Base-by-base conservation (phyloP, 2,329 filamentous ascomycete species). In the Sporothrix euskadiensis region DNA sequence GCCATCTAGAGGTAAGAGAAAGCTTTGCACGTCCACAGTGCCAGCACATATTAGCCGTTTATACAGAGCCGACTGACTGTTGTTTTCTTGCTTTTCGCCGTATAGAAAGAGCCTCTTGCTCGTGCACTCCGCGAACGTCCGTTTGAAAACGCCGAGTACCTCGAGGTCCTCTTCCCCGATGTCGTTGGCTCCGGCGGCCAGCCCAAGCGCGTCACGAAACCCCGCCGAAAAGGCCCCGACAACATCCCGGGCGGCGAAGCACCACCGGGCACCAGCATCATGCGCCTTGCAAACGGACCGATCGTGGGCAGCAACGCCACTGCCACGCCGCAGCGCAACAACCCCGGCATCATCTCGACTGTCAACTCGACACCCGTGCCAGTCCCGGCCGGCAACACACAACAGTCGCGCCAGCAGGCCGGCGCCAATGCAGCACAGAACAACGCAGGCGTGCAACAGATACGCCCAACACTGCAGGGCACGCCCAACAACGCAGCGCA, bases 151-250 rank as follows among this genome's bases (percentile, higher is more conserved):
- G 87, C 89, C 78, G 85, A 88, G 52, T 89, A 83, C 78, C 88
- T 89, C 85, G 87, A 89, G 78, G 83, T 89, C 30, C 81, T 89
- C 10, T 89, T 89, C 74, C 87, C 87, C 41, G 88, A 89, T 73
- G 87, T 89, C 9, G 83, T 89, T 59, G 88, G 88, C 12, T 88
- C 88, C 0, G 86, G 87, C 30, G 88, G 88, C 71, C 87, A 87
- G 0, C 87, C 88, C 0, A 89, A 89, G 78, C 84, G 88, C 41
- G 83, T 89, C 76, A 88, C 88, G 81, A 88, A 87, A 78, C 84
- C 86, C 10, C 82, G 86, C 73, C 81, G 87, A 12, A 85, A 83
- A 75, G 84, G 85, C 39, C 81, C 83, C 26, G 86, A 88, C 49
- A 83, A 81, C 9, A 80, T 85, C 56, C 80, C 81, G 1, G 81